Evolutionary conservation across 768 basidiomycete species (phyloP), one percentile per base, ranked within the genome.

Genomic region (Hortiboletus flavorubellus): DNA sequence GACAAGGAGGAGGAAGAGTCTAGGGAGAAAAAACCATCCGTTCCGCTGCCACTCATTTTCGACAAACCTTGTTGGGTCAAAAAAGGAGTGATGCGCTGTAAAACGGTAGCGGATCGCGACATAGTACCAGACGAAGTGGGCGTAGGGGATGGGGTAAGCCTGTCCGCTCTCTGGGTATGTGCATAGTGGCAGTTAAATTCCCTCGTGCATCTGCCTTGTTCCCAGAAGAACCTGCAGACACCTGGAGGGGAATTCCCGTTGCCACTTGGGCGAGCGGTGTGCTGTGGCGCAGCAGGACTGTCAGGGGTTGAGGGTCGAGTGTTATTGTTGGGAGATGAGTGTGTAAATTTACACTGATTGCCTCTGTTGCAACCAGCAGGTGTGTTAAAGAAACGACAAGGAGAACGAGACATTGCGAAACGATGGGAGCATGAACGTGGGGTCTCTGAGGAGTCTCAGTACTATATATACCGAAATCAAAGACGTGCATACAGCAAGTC

Each of bases 351-450:
- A 59, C 82, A 83, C 14, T 64, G 58, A 23, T 50, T 56, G 46
- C 81, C 82, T 37, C 60, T 52, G n/a, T 72, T 68, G 65, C 83
- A 84, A 31, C 83, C 82, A 33, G 72, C 65, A 9, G 78, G 75
- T 8, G 52, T 66, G 61, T 66, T 75, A 63, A 73, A 70, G 49
- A 72, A 81, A 29, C 59, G 66, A 65, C 81, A 82, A 63, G 64
- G 68, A 21, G 21, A 21, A 33, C 59, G 65, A 60, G 73, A 64
- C 66, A 66, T 68, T 11, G 49, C 5, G 37, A 49, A 10, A 16
- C 15, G 11, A 3, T 5, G 14, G 14, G 12, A 14, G 34, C 12
- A 34, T 12, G 34, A 34, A 35, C 14, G 57, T 42, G 70, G 68
- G n/a, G 50, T 9, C 26, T 26, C 5, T 26, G 26, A 26, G 26